Percentiles rank a stretch among this genome's conserved stretches.
phyloP scores from a whole-genome alignment of 2,329 filamentous ascomycete genomes.

The Fusarium sp. region DNA sequence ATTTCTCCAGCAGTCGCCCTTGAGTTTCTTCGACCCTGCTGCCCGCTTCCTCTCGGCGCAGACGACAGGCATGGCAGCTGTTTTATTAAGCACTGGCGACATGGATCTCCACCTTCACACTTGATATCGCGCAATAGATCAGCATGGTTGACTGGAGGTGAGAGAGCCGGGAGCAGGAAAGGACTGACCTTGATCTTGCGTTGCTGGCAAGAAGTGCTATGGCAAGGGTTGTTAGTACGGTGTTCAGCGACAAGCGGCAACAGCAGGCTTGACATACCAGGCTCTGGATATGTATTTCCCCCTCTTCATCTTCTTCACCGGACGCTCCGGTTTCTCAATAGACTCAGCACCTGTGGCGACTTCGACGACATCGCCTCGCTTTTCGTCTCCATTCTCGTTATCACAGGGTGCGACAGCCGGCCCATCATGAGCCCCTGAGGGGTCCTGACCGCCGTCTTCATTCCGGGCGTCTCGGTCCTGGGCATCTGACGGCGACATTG shows the following conservation, averaged over 20 bases:
- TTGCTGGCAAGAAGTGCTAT: slow-evolving; percentile 35
- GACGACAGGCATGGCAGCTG: slow-evolving; percentile 21
- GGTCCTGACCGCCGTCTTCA: not conserved
- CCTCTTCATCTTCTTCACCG: slow-evolving; percentile 32
- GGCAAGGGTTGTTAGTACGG: not conserved
- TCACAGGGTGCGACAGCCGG: not conserved
- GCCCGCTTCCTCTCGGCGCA: slow-evolving; percentile 10
- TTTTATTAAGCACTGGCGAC: slow-evolving; percentile 23
- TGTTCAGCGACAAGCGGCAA: not conserved
- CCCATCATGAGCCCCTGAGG: not conserved
- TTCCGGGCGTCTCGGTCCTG: not conserved
- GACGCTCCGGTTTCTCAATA: slow-evolving; percentile 9
- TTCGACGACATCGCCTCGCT: not conserved
- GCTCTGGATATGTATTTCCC: slow-evolving; percentile 38
- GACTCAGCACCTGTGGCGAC: not conserved
- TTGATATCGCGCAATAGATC: not conserved
- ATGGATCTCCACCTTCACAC: slow-evolving; percentile 35
- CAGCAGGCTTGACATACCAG: slow-evolving; percentile 4
- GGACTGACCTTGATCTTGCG: slow-evolving; percentile 32
- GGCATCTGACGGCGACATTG: not conserved
- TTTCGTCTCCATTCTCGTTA: not conserved
- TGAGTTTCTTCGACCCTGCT: slow-evolving; percentile 8
- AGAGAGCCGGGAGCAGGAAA: not conserved
- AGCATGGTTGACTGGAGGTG: not conserved
- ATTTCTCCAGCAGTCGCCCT: not conserved